Evolutionary conservation across 1,284 basidiomycete species (phyloP), one percentile per base, ranked within the genome.

Genomic region (Cutaneotrichosporon spelunceum): DNA sequence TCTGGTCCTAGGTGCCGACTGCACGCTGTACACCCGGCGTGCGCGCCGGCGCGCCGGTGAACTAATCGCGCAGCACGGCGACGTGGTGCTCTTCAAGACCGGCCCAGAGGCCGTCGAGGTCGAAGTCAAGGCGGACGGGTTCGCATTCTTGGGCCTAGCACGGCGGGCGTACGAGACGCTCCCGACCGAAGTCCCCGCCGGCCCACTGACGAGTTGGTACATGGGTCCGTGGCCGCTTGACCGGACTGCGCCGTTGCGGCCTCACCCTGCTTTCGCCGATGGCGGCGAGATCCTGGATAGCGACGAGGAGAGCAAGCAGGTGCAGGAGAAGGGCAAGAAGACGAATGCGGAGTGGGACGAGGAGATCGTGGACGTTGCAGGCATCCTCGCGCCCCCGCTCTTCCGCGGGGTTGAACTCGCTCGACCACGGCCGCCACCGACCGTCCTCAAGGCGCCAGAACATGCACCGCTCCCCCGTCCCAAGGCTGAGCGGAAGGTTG

Each of bases 41-140:
- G 30, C 14, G 44, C 55, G 30, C 26, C 42, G n/a, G 19, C 68
- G 68, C 30, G 57, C 54, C 24, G 71, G 66, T 34, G 66, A 70
- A 19, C 8, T 78, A 11, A 68, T 61, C 1, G 56, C 67, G 11
- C 73, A 74, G 57, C 76, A 78, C 61, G 76, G 76, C 6, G 76
- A 78, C 65, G 69, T 78, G 0, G 24, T 76, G 2, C 63, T 69
- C 7, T 44, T 73, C 33, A 65, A 63, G 50, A 60, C 70, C 4
- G 73, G 71, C n/a, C 27, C 53, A 0, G 61, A 62, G 8, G 63
- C 58, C 23, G 52, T 76, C 14, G 75, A 77, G 24, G 56, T 78
- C 11, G 59, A 65, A 3, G 48, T 72, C 1, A 61, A 65, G 36
- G 56, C 67, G 54, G 70, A 73, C 23, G 72, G 72, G 1, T 78